Evolutionary conservation across 495 filamentous ascomycete genomes (phyloP).

Genomic region (Lindgomyces ingoldianus): DNA sequence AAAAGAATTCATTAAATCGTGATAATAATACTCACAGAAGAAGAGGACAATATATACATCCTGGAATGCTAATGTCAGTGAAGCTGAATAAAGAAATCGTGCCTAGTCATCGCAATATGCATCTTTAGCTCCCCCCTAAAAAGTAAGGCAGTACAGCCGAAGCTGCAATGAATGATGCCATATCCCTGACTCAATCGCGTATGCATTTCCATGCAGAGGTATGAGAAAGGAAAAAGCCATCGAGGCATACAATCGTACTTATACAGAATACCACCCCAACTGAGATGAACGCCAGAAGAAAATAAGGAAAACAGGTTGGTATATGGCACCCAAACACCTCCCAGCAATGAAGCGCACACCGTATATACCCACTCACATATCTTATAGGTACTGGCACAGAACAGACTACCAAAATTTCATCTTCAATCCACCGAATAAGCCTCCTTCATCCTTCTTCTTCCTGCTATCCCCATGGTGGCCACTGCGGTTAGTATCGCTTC

Average conservation of each 20-base stretch:
- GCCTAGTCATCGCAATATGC: background rate
- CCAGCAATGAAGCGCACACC: constrained; percentile 24
- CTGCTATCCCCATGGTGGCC: constrained; percentile 17
- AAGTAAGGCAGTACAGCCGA: background rate
- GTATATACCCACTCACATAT: constrained; percentile 1
- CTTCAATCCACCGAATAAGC: constrained; percentile 29
- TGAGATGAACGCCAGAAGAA: constrained; percentile 1
- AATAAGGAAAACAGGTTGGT: constrained; percentile 2
- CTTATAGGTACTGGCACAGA: background rate
- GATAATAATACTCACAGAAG: background rate
- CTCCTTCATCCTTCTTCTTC: constrained; percentile 35
- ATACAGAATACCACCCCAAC: constrained; percentile 19
- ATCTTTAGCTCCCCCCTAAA: background rate
- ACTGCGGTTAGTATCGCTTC: constrained; percentile 4
- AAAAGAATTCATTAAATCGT: background rate
- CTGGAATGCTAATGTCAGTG: background rate
- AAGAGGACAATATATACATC: background rate
- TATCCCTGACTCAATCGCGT: no score
- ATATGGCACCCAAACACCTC: constrained; percentile 12
- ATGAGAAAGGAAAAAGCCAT: background rate
- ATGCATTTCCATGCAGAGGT: no score
- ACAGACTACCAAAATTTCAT: constrained; percentile 23
- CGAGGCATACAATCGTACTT: constrained; percentile 10
- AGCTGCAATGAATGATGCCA: background rate
- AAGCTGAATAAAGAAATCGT: background rate